phyloP scores from a whole-genome alignment of 495 filamentous ascomycete species.

The Talaromyces liani region DNA sequence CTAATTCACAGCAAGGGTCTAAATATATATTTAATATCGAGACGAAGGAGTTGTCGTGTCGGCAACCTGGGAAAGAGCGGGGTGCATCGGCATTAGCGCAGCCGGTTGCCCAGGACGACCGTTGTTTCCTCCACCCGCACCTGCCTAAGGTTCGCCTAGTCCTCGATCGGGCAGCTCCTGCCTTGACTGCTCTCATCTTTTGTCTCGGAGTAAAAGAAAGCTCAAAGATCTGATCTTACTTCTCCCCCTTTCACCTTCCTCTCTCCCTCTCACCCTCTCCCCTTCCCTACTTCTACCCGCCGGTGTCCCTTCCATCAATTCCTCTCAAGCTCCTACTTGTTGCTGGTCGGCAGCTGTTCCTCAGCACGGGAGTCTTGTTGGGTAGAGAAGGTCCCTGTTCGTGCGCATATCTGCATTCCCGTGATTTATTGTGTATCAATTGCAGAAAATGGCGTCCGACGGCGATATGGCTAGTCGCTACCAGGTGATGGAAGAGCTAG shows the following conservation, averaged over 20 bases:
- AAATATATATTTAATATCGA: background rate
- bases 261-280: background rate
- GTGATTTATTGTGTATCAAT: background rate
- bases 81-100: background rate
- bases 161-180: background rate
- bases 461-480: slow-evolving; percentile 72
- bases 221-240: background rate
- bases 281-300: background rate
- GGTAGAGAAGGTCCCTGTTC: background rate
- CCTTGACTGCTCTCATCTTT: background rate
- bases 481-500: slow-evolving; percentile 86
- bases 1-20: background rate
- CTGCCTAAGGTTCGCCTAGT: background rate
- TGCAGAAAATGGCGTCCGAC: slow-evolving; percentile 41
- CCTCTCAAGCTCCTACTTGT: background rate
- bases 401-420: background rate
- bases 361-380: background rate
- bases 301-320: background rate
- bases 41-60: background rate
- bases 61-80: background rate
- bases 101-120: slow-evolving; percentile 4
- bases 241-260: background rate
- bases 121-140: background rate
- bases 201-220: background rate
- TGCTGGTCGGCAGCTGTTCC: background rate